These are phyloP conservation scores for Teunomyces pallodes DNA, from an alignment of 805 yeast genomes.

Conservation along the genomic window DNA sequence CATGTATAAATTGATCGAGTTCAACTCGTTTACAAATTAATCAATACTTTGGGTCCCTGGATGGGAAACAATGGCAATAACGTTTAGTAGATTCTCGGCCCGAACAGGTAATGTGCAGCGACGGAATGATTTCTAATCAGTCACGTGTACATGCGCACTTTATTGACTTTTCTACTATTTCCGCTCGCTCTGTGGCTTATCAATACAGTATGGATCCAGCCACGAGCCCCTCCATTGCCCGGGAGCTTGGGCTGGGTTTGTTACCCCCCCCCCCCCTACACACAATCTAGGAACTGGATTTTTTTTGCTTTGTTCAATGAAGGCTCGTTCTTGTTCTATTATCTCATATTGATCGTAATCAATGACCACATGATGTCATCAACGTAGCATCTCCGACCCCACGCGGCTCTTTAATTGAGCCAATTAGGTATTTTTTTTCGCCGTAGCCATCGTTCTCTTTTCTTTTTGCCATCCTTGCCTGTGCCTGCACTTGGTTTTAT, in stretches of 20 bases:
- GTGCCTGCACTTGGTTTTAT: neutral
- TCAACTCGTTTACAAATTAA: constrained; percentile 26
- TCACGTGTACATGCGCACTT: neutral
- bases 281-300: neutral
- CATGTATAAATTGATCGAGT: constrained; percentile 24
- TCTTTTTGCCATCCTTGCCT: neutral
- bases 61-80: too few species aligned
- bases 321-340: too few species aligned
- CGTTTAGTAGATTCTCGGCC: too few species aligned
- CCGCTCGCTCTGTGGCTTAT: neutral
- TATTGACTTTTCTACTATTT: neutral
- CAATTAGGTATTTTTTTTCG: neutral
- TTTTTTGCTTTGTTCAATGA: too few species aligned
- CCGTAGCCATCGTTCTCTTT: neutral
- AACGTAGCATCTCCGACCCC: neutral
- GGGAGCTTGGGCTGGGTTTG: neutral
- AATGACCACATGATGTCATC: neutral
- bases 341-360: too few species aligned
- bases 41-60: constrained; percentile 5
- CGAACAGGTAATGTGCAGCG: too few species aligned
- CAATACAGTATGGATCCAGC: neutral
- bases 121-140: neutral
- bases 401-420: neutral
- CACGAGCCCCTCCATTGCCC: too few species aligned
- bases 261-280: neutral